Evolutionary conservation across 805 yeast species (phyloP).

Genomic region (Candida alai): DNA sequence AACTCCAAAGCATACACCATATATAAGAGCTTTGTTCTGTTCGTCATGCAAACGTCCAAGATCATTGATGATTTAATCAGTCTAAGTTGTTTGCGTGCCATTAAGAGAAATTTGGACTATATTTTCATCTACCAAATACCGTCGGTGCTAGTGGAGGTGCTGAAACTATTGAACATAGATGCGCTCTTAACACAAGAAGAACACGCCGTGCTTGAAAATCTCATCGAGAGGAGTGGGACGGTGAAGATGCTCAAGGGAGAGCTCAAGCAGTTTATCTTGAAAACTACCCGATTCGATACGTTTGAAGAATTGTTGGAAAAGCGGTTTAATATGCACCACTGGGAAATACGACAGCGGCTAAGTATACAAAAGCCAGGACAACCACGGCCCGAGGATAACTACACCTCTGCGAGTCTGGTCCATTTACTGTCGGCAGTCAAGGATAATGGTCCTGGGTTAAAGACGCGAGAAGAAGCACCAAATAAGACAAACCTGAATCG

Average conservation of each 20-base stretch:
- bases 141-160: conserved; percentile 20
- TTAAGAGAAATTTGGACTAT: conserved; percentile 12
- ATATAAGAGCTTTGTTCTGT: too few species aligned
- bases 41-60: conserved; percentile 3
- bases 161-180: conserved; percentile 14
- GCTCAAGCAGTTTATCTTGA: conserved; percentile 21
- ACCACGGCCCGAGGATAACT: not conserved
- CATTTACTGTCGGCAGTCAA: not conserved
- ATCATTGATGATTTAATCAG: conserved; percentile 18
- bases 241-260: conserved; percentile 20
- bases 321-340: conserved; percentile 15
- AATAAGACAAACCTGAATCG: too few species aligned
- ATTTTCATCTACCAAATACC: conserved; percentile 21
- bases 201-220: conserved; percentile 12
- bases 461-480: conserved; percentile 2
- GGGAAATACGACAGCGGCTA: conserved; percentile 7
- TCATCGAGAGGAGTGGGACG: conserved; percentile 17
- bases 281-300: conserved; percentile 16
- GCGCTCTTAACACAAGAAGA: conserved; percentile 18
- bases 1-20: too few species aligned
- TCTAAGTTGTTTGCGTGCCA: conserved; percentile 18
- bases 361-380: not conserved
- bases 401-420: too few species aligned
- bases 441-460: not conserved
- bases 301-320: conserved; percentile 20